These are phyloP conservation scores for Talaromyces amestolkiae DNA, from an alignment of 2,329 filamentous ascomycete species.

Conservation along the genomic window DNA sequence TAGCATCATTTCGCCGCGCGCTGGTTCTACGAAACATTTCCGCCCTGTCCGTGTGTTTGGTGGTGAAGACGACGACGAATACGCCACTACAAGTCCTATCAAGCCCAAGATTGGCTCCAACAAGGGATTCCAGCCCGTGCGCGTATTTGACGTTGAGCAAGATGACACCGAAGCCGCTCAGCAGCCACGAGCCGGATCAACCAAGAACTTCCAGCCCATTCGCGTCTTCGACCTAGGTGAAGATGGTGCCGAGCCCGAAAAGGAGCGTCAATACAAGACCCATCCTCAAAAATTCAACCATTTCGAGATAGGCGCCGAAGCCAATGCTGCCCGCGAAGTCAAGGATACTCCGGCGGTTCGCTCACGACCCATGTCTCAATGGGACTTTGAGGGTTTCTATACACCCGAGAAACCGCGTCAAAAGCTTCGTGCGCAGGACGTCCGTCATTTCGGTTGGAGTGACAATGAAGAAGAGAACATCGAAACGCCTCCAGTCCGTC, in stretches of 20 bases:
- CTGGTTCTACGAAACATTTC: conserved; percentile 19
- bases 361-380: conserved; percentile 64
- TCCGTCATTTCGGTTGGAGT: conserved; percentile 73
- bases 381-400: conserved; percentile 83
- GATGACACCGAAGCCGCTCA: conserved; percentile 14
- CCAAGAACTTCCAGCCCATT: conserved; percentile 62
- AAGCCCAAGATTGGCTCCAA: conserved; percentile 50
- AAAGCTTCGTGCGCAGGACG: conserved; percentile 65
- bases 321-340: conserved; percentile 30
- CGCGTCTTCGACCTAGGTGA: conserved; percentile 64
- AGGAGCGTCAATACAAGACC: conserved; percentile 54
- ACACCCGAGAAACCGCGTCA: conserved; percentile 74
- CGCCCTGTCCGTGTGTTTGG: conserved; percentile 18
- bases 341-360: conserved; percentile 29
- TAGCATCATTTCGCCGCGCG: conserved; percentile 21
- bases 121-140: conserved; percentile 52
- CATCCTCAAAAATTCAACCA: conserved; percentile 80
- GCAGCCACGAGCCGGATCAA: conserved; percentile 54
- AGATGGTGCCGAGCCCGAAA: conserved; percentile 45
- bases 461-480: conserved; percentile 56
- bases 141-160: conserved; percentile 51
- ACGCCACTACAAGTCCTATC: conserved; percentile 33
- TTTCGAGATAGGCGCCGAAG: conserved; percentile 37
- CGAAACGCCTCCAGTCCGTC: conserved; percentile 47
- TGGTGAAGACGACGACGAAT: conserved; percentile 23